Evolutionary conservation across 331 rosid genomes (phyloP).

Genomic region (Quercus lobata): DNA sequence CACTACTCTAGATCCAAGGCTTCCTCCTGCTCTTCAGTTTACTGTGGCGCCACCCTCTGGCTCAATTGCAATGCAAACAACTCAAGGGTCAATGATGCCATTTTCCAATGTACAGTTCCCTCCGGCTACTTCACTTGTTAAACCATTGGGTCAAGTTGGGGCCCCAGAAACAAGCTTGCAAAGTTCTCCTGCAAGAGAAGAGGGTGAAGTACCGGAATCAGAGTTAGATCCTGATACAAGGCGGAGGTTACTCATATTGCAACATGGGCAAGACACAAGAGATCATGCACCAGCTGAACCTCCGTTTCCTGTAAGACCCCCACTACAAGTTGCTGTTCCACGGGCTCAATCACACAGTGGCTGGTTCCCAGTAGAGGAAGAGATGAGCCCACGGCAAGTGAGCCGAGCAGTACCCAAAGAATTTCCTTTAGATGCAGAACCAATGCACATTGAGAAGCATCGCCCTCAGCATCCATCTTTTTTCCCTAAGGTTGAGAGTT

Average conservation of each 20-base stretch:
- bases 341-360: conserved; percentile 57
- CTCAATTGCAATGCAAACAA: conserved; percentile 47
- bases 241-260: conserved; percentile 96
- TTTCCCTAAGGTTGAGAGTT: conserved; percentile 69
- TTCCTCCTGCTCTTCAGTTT: conserved; percentile 57
- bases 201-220: conserved; percentile 99
- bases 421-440: conserved; percentile 66
- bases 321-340: conserved; percentile 59
- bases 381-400: conserved; percentile 73
- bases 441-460: conserved; percentile 67
- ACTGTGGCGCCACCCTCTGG: conserved; percentile 56
- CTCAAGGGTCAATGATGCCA: conserved; percentile 50
- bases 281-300: conserved; percentile 68
- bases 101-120: conserved; percentile 56
- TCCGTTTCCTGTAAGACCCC: conserved; percentile 61
- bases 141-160: conserved; percentile 55
- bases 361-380: conserved; percentile 91
- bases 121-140: conserved; percentile 45
- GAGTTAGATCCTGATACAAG: conserved; percentile 98
- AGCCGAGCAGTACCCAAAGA: conserved; percentile 60
- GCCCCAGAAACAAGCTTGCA: conserved; percentile 74
- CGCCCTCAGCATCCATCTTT: conserved; percentile 65
- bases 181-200: conserved; percentile 96
- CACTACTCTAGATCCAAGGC: conserved; percentile 58
- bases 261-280: conserved; percentile 97